Evolutionary conservation across 805 yeast species (phyloP), one percentile per base, ranked within the genome.

Genomic region (Brettanomyces nanus): DNA sequence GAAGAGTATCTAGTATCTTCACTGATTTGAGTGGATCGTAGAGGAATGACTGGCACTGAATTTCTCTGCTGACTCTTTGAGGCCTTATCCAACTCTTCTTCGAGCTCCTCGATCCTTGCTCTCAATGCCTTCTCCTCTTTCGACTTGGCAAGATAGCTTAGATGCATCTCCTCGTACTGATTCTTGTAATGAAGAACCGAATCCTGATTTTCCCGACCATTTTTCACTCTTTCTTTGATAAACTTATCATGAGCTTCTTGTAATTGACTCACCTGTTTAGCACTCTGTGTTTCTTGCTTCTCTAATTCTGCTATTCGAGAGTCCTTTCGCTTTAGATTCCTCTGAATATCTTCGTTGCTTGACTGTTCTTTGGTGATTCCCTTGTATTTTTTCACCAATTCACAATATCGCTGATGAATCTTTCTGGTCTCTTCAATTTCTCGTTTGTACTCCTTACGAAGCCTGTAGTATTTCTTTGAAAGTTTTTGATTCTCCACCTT

Each of bases 121-220:
- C 21, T 17, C 4, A 35, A 26, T 3, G 11, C 14, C 21, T 36
- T 28, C 22, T 46, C 45, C 30, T 45, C 40, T 28, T 36, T 41
- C 6, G 36, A 26, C 23, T 43, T 47, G 4, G 11, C 31, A 21
- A 46, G 42, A 19, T 42, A 33, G 22, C 35, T 37, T 6, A 20
- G 22, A 15, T 38, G 42, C 34, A 47, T 31, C 33, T 49, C 49
- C 23, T 44, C 46, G 36, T 47, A 47, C 29, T 46, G 47, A 19
- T 37, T 43, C 32, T 45, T 39, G 37, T 43, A 42, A 19, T 37
- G 37, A 19, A 45, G 33, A 9, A 39, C 28, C 25, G 35, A 43
- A 21, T 47, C 47, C 21, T 20, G 19, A 6, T 9, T 28, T 14
- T 28, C 33, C 20, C 20, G 7, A 5, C 11, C 19, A 11, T 11